These are phyloP conservation scores for Neonectria faginata DNA, from an alignment of 2,329 filamentous ascomycete genomes.

Conservation along the genomic window DNA sequence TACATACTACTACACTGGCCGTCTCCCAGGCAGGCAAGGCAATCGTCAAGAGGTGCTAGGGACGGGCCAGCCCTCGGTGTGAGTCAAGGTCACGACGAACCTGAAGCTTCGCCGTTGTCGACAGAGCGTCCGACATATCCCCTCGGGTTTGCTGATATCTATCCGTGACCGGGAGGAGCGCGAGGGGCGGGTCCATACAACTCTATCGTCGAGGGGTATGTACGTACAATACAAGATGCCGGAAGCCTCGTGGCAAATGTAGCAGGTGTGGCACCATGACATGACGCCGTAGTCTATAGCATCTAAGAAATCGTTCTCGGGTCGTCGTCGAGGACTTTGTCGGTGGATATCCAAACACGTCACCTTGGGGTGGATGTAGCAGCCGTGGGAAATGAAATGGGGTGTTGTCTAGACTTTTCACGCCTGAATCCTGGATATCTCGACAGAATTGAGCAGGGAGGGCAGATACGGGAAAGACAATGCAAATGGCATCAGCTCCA, in stretches of 20 bases:
- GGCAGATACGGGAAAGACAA: not conserved
- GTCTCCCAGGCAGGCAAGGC: not conserved
- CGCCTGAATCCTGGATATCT: not conserved
- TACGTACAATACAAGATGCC: not conserved
- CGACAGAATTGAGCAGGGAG: not conserved
- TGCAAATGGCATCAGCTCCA: not conserved
- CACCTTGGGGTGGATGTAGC: slow-evolving; percentile 24
- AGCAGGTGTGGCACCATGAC: not conserved
- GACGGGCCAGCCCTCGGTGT: not conserved
- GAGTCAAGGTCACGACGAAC: not conserved
- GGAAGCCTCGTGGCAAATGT: not conserved
- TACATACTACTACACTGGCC: not conserved
- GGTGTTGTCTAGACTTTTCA: not conserved
- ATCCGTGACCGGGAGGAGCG: not conserved
- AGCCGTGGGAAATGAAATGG: slow-evolving; percentile 7
- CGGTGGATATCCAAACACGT: slow-evolving; percentile 23
- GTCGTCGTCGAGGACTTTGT: not conserved
- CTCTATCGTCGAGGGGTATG: slow-evolving; percentile 6
- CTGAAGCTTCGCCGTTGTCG: not conserved
- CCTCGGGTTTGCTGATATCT: slow-evolving; percentile 3
- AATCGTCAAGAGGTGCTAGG: slow-evolving; percentile 6
- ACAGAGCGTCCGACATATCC: not conserved
- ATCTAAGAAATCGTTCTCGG: not conserved
- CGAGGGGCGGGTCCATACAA: slow-evolving; percentile 8
- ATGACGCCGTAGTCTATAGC: not conserved